phyloP scores from a whole-genome alignment of 345 rosid genomes.

The Ceriops decandra region DNA sequence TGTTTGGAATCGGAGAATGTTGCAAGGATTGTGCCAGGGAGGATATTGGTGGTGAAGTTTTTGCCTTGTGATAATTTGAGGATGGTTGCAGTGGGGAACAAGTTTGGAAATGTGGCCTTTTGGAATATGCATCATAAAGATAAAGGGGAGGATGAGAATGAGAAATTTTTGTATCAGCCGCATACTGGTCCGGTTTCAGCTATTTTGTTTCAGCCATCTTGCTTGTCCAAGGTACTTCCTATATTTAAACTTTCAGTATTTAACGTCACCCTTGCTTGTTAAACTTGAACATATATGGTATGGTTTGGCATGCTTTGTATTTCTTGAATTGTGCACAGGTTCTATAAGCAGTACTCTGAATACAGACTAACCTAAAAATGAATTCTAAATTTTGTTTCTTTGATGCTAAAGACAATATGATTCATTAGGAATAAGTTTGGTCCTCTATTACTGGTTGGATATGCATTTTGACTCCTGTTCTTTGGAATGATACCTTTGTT shows the following conservation, averaged over 20 bases:
- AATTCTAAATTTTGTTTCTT: too few species aligned
- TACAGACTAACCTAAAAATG: too few species aligned
- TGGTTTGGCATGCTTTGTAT: neutral
- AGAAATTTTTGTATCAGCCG: conserved; percentile 50
- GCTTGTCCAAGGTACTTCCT: conserved; percentile 54
- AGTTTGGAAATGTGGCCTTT: conserved; percentile 59
- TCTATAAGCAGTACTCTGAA: too few species aligned
- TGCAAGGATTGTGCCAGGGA: conserved; percentile 61
- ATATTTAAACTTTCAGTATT: neutral
- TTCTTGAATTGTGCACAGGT: neutral
- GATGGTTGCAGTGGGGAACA: conserved; percentile 68
- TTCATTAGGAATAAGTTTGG: too few species aligned
- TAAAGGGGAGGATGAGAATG: conserved; percentile 36
- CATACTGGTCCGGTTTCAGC: conserved; percentile 64
- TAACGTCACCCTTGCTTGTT: neutral
- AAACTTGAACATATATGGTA: neutral
- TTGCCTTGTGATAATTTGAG: conserved; percentile 52
- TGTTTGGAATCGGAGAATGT: conserved; percentile 51
- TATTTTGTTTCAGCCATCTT: conserved; percentile 49
- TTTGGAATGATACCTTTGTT: too few species aligned
- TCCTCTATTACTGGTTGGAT: too few species aligned
- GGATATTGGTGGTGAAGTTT: conserved; percentile 51
- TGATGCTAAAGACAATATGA: too few species aligned
- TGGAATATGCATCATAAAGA: conserved; percentile 59
- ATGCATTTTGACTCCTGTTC: too few species aligned